Evolutionary conservation across 2,329 filamentous ascomycete species (phyloP), one percentile per base, ranked within the genome.

Genomic region (Colletotrichum tofieldiae): DNA sequence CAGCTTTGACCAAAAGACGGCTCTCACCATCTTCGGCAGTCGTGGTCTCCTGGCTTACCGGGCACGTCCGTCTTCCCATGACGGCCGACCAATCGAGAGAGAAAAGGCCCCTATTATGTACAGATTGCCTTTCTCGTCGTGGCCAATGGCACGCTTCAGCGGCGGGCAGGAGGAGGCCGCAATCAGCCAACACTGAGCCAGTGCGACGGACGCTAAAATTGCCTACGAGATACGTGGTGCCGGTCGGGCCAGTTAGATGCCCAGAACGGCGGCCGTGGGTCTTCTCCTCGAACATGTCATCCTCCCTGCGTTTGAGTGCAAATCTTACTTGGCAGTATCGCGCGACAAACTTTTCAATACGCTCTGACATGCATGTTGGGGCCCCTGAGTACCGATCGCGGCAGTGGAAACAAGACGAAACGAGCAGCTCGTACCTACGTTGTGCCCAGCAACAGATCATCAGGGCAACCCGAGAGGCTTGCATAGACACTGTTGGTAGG

Each of bases 201-300:
- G 70, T 72, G 59, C 66, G 63, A 70, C 70, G 45, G 59, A 64
- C 70, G 29, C 69, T 68, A 58, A 43, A 47, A 32, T 51, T 39
- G 39, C 56, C 41, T 4, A 26, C 69, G 35, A 55, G 49, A 61
- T 47, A 68, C 58, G 32, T 63, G 64, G 54, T 60, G 60, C 35
- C 18, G 39, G 29, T 8, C 29, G 37, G 51, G 39, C 71, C 67
- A 71, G 37, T 73, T 55, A 63, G n/a, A 61, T 37, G 18, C 16
- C 56, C 39, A 37, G 23, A n/a, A 49, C 55, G 32, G 14, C 20
- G 20, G n/a, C 32, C 26, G 43, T 35, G 37, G 41, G 56, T 47
- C 37, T 71, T 35, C n/a, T n/a, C 56, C 67, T 71, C 67, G 18
- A 59, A 70, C 67, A 41, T 58, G 43, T 51, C 39, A 32, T 62